Evolutionary conservation across 495 filamentous ascomycete species (phyloP).

Genomic region (Pyrenopolyporus hunteri): DNA sequence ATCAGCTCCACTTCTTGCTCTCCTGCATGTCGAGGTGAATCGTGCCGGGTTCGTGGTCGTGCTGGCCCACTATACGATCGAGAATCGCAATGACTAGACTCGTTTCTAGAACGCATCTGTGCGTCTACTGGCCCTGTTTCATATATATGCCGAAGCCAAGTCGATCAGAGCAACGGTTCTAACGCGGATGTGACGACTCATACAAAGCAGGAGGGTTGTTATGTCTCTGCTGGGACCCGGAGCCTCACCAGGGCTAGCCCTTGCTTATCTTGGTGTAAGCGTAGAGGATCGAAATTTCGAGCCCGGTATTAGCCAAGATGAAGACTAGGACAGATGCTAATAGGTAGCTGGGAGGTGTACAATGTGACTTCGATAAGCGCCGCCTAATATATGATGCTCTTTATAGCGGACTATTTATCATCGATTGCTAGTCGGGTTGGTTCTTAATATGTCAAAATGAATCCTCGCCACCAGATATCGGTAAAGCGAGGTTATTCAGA

Average conservation of each 20-base stretch:
- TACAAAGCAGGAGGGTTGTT: constrained; percentile 3
- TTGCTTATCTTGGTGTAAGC: background rate
- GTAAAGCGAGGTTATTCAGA: background rate
- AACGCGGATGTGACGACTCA: constrained; percentile 20
- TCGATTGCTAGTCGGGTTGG: no score
- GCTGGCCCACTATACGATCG: constrained; percentile 28
- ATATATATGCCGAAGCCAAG: constrained; percentile 37
- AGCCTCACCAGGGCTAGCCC: constrained; percentile 3
- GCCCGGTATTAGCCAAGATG: constrained; percentile 20
- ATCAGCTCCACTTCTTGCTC: constrained; percentile 33
- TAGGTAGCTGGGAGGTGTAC: no score
- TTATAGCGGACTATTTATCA: no score
- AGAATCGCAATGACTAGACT: constrained; percentile 29
- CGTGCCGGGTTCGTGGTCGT: constrained; percentile 33
- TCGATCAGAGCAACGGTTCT: constrained; percentile 34
- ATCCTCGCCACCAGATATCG: no score
- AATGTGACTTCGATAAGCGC: no score
- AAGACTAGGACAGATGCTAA: no score
- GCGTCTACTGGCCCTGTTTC: constrained; percentile 28
- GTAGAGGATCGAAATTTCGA: background rate
- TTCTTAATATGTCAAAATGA: no score
- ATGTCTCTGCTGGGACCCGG: background rate
- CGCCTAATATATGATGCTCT: no score
- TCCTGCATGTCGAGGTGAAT: constrained; percentile 29
- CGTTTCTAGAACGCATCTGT: constrained; percentile 38